A percentile compares a stretch with the other conserved stretches of the same genome.
Conservation (phyloP, 176 grass and related monocot genomes). For the Typha latifolia region DNA sequence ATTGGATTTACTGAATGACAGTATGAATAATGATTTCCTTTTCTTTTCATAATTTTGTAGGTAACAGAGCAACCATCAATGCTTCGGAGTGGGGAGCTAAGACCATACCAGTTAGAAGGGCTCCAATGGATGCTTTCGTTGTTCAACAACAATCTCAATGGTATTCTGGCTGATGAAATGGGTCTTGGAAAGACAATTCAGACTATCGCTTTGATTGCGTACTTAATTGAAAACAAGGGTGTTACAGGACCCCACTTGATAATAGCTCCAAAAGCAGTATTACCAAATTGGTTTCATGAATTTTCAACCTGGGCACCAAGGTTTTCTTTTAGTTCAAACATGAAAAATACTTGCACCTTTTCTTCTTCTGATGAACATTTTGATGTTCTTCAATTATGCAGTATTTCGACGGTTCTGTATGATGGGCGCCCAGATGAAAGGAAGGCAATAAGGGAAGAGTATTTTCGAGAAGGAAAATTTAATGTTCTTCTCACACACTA, state of each 20-base stretch:
- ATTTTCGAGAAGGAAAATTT: slow-evolving; percentile 64
- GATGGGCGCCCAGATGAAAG: slow-evolving; percentile 97
- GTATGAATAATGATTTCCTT: slow-evolving; percentile 22
- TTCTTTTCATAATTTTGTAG: slow-evolving; percentile 35
- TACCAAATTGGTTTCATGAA: slow-evolving; percentile 95
- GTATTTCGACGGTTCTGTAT: slow-evolving; percentile 76
- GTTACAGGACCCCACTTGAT: slow-evolving; percentile 88
- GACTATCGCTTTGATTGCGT: slow-evolving; percentile 84
- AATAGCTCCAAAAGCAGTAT: slow-evolving; percentile 92
- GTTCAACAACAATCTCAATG: slow-evolving; percentile 99
- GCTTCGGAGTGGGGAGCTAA: slow-evolving; percentile 75
- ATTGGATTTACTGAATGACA: not conserved
- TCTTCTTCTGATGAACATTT: slow-evolving; percentile 16
- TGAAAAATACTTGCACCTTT: slow-evolving; percentile 5
- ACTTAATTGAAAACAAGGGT: slow-evolving; percentile 94
- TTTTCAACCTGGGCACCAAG: slow-evolving; percentile 97
- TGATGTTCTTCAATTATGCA: slow-evolving; percentile 34
- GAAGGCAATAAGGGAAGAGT: slow-evolving; percentile 73
- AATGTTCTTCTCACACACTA: slow-evolving; percentile 97
- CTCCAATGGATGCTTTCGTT: slow-evolving; percentile 99
- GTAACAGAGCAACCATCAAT: slow-evolving; percentile 86
- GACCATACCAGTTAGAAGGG: slow-evolving; percentile 92
- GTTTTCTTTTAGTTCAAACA: slow-evolving; percentile 27
- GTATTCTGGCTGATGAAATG: slow-evolving; percentile 99
- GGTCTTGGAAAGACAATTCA: slow-evolving; percentile 99